Evolutionary conservation across 2,329 filamentous ascomycete species (phyloP).

Genomic region (Waltergamsia citrina): DNA sequence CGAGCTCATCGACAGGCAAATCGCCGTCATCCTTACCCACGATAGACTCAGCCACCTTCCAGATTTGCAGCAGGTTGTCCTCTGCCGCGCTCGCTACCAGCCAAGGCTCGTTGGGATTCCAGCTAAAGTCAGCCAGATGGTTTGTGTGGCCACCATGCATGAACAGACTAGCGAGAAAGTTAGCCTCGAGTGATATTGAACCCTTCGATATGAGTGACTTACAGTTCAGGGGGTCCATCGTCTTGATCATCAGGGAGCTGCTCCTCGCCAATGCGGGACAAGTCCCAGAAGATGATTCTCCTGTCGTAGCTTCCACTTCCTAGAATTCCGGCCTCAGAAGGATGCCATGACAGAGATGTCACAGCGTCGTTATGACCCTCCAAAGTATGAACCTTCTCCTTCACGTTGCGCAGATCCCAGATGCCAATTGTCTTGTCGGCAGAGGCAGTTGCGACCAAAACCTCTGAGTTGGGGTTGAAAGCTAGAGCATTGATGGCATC

Average conservation of each 20-base stretch:
- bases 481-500: conserved; percentile 95
- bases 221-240: conserved; percentile 91
- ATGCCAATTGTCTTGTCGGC: conserved; percentile 91
- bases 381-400: conserved; percentile 80
- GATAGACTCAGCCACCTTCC: conserved; percentile 77
- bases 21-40: conserved; percentile 70
- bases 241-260: conserved; percentile 91
- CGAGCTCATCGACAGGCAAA: conserved; percentile 68
- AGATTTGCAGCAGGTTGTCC: conserved; percentile 93
- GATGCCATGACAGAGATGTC: conserved; percentile 91
- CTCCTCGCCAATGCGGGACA: conserved; percentile 85
- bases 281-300: conserved; percentile 92
- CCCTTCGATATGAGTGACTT: conserved; percentile 28
- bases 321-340: conserved; percentile 76
- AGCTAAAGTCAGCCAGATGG: conserved; percentile 91
- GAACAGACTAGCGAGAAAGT: conserved; percentile 55
- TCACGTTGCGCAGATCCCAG: conserved; percentile 90
- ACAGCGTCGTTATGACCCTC: conserved; percentile 85
- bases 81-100: conserved; percentile 91
- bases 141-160: conserved; percentile 99
- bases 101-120: conserved; percentile 97
- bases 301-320: conserved; percentile 90
- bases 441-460: conserved; percentile 83
- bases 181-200: conserved; percentile 8
- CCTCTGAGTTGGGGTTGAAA: conserved; percentile 89